Conservation (phyloP, 1,284 basidiomycete species). For the Trichosporon sp. region DNA sequence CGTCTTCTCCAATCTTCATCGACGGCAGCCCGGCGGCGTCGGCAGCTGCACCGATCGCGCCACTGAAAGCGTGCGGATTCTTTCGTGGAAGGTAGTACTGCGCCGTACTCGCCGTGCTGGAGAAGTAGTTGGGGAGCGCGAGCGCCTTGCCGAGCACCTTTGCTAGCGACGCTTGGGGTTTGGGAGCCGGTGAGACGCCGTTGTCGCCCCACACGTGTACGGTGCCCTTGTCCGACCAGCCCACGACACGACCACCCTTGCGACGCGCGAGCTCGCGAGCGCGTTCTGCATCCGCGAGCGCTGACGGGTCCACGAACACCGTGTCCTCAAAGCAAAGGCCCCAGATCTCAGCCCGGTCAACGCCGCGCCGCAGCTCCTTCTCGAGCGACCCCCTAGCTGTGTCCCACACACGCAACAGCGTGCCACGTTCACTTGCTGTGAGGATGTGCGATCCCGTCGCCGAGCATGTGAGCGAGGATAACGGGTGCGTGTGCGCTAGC, state of each 20-base stretch:
- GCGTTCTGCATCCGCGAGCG: slow-evolving; percentile 57
- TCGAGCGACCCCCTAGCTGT: slow-evolving; percentile 67
- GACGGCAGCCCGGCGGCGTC: slow-evolving; percentile 40
- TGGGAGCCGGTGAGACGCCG: neutral
- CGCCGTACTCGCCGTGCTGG: slow-evolving; percentile 87
- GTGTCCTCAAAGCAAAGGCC: slow-evolving; percentile 58
- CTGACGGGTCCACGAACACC: slow-evolving; percentile 5
- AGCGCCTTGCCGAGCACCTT: slow-evolving; percentile 70
- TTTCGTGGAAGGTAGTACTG: slow-evolving; percentile 77
- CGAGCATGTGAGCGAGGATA: slow-evolving; percentile 72
- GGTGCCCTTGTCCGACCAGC: slow-evolving; percentile 90
- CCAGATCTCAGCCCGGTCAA: slow-evolving; percentile 88
- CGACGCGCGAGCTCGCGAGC: slow-evolving; percentile 56
- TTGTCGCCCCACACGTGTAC: slow-evolving; percentile 69
- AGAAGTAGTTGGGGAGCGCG: slow-evolving; percentile 85
- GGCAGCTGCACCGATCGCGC: slow-evolving; percentile 43
- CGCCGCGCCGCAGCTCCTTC: slow-evolving; percentile 77
- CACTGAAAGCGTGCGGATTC: slow-evolving; percentile 45
- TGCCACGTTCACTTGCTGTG: slow-evolving; percentile 79
- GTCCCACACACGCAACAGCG: slow-evolving; percentile 86
- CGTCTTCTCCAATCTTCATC: slow-evolving; percentile 28
- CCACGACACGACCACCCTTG: slow-evolving; percentile 35
- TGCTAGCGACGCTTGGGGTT: slow-evolving; percentile 57
- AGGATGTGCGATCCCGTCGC: slow-evolving; percentile 74
- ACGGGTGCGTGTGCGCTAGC: slow-evolving; percentile 72